Conservation (phyloP, 176 grass and related monocot genomes). For the Elymus sibiricus region DNA sequence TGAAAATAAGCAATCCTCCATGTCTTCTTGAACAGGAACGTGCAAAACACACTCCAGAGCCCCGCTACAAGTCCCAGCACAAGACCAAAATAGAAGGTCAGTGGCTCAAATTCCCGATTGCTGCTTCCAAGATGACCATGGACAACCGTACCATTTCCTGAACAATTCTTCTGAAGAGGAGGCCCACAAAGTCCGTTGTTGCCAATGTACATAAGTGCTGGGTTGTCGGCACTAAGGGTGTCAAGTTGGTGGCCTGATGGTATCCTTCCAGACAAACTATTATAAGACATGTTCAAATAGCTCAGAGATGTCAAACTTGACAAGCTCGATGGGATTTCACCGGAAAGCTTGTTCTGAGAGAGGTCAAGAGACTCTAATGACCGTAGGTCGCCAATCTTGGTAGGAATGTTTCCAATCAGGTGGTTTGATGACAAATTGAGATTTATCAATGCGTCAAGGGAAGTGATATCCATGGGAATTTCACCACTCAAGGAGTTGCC, state of each 20-base stretch:
- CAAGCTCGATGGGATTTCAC: background rate
- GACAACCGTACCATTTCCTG: background rate
- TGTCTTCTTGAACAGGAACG: constrained; percentile 13
- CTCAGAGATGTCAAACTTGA: background rate
- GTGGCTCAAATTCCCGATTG: background rate
- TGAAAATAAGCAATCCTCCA: constrained; percentile 33
- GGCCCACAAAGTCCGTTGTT: constrained; percentile 22
- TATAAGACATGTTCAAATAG: background rate
- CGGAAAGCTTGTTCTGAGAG: background rate
- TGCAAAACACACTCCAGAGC: constrained; percentile 22
- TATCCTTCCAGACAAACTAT: background rate
- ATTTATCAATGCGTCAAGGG: background rate
- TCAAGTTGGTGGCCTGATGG: constrained; percentile 15
- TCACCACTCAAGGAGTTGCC: background rate
- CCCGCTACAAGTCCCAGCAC: constrained; percentile 24
- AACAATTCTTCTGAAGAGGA: constrained; percentile 22
- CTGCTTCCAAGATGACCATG: background rate
- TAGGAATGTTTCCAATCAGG: background rate
- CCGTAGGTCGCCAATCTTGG: background rate
- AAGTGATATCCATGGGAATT: background rate
- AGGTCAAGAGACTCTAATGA: background rate
- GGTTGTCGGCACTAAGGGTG: constrained; percentile 1
- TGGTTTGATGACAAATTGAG: background rate
- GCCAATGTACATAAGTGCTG: constrained; percentile 22
- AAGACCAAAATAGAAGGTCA: background rate